Base-by-base conservation (phyloP, 1,139 yeast genomes). In the Scheffersomyces quercinus region DNA sequence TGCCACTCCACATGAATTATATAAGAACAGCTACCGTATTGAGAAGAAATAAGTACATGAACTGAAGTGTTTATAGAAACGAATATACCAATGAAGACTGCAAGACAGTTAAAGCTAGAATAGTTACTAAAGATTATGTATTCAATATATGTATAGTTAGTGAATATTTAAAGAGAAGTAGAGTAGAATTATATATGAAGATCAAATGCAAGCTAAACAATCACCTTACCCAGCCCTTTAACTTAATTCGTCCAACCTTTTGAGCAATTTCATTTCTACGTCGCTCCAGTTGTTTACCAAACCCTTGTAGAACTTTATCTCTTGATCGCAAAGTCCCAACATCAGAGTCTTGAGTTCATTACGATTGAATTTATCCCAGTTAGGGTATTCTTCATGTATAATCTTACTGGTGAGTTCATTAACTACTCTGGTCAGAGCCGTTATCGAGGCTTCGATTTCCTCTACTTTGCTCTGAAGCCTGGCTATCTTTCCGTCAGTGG, bases 291-390 rank as follows among this genome's bases (percentile, higher is more conserved):
- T 84, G 34, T 79, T 79, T 40, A 85, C 79, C 59, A 89, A 73
- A n/a, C 79, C 79, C 48, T 79, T 77, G 64, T 88, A 93, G 58
- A 88, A 90, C 32, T 76, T 75, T 45, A 88, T 83, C 64, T 93
- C 88, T 50, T 82, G 81, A 51, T 86, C 87, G 42, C 96, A 88
- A 43, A 91, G 70, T 7, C 80, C 78, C 16, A 82, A 69, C 68
- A 93, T 74, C 2, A 95, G 79, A 33, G 74, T 73, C 58, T 85
- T 85, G 62, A 93, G 73, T 64, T 93, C 98, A 33, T 75, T 70
- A 35, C 88, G 81, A 62, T 90, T 91, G 53, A 88, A 86, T 33
- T 74, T 75, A 54, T 93, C 96, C 75, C 95, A 91, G 50, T 85
- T 79, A 6, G 85, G 83, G 51, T 88, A 87, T 60, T 93, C 99